Evolutionary conservation across 2,329 filamentous ascomycete species (phyloP).

Genomic region (Fusarium sp.): DNA sequence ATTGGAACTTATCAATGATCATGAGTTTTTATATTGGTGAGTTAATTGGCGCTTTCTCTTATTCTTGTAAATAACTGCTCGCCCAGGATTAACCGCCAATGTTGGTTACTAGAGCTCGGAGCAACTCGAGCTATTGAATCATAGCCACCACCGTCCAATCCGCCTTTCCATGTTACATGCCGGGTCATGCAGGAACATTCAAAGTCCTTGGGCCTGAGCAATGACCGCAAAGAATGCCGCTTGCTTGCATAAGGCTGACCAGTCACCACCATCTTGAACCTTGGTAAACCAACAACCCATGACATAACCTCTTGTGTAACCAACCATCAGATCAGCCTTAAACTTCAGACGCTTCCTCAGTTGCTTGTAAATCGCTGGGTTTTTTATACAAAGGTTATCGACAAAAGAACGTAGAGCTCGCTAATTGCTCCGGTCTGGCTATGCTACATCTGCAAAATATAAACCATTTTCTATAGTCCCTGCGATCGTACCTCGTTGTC

Average conservation of each 20-base stretch:
- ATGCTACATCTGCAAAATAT: slow-evolving; percentile 43
- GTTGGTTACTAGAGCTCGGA: not conserved
- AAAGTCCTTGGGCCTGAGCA: slow-evolving; percentile 12
- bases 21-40: too few relatives aligned
- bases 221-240: slow-evolving; percentile 17
- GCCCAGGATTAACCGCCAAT: not conserved
- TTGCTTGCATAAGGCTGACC: slow-evolving; percentile 27
- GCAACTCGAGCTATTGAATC: not conserved
- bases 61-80: too few relatives aligned
- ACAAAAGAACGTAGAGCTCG: slow-evolving; percentile 49
- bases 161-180: not conserved
- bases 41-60: too few relatives aligned
- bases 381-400: slow-evolving; percentile 20
- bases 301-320: not conserved
- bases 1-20: not conserved
- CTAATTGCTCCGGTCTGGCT: slow-evolving; percentile 42
- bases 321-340: not conserved
- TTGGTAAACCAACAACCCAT: not conserved
- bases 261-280: slow-evolving; percentile 2
- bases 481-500: slow-evolving; percentile 32
- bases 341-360: too few relatives aligned
- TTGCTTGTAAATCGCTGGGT: not conserved
- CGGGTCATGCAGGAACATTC: slow-evolving; percentile 30
- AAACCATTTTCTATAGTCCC: slow-evolving; percentile 43
- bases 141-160: slow-evolving; percentile 2